Base-by-base conservation (phyloP, 257 asterid species). In the Cinchona pubescens region DNA sequence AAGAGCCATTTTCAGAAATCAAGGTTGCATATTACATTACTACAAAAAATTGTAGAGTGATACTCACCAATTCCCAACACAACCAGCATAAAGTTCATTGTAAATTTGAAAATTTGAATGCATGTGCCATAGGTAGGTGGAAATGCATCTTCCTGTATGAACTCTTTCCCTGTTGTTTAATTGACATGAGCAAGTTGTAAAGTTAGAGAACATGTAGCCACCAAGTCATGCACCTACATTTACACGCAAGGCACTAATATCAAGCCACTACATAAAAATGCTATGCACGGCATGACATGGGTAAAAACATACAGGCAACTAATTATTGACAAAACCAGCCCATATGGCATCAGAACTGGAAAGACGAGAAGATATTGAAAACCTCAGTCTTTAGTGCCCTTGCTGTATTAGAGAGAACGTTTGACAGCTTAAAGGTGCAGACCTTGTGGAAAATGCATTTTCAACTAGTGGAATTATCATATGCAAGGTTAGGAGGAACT, bases 31-130 rank as follows among this genome's bases (percentile, higher is more conserved):
- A 3, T 25, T 23, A 69, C 56, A 13, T 42, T 11, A 16, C 15
- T 69, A 13, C 1, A 8, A 23, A 7, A 7, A 69, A 16, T 29
- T 11, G 8, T 25, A 38, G 58, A n/a, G 38, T 13, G n/a, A 71
- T 56, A 55, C 82, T 78, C 71, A 82, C 85, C 80, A 19, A 71
- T 70, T 43, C 82, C 82, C 62, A 82, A 21, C 21, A 82, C 46
- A 63, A 79, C 27, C 59, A 82, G 62, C 30, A 71, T 6, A 43
- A 82, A 32, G 80, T 64, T 75, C 80, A 58, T 40, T 11, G 62
- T 35, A 13, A 55, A 59, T 68, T 82, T 75, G 65, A 74, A 37
- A 27, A 75, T 29, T 27, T 27, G 34, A 45, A 78, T 23, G 37
- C 53, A 67, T 27, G 77, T 74, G 60, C 76, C 40, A 5, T 78